Evolutionary conservation across 1,139 yeast genomes (phyloP), one percentile per base, ranked within the genome.

Genomic region (Saccharomyces uvarum): DNA sequence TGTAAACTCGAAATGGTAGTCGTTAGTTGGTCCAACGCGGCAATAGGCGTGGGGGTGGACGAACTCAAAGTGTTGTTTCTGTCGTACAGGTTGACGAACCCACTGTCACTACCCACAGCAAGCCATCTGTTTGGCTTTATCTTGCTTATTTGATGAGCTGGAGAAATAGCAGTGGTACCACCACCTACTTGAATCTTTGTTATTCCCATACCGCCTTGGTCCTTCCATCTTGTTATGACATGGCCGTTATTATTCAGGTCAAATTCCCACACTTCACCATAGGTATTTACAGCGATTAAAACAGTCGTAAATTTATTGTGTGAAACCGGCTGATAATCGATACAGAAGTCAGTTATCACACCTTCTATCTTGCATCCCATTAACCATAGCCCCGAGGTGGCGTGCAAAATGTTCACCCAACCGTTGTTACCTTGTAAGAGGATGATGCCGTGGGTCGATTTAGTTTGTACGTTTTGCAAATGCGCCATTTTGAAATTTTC

Each of bases 231-330:
- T 54, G 78, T 76, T 2, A 79, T 59, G 26, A 88, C 77, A 57
- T 78, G 75, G 29, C 79, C 74, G 14, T 67, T 70, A 16, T 71
- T 67, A 2, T 71, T 72, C 54, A 86, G 70, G 58, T 80, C 81
- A 74, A 88, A 95, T 63, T 90, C 97, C 95, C 96, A 91, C 2
- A 93, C 80, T 59, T 89, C 95, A 47, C 98, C 98, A n/a, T 81
- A 79, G 0, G 84, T 77, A 66, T 87, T 91, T 21, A 84, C 81
- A 27, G 88, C 83, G 14, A 87, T 71, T 26, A 88, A 68, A 19
- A 77, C 68, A 0, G 77, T 70, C 56, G 61, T 62, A 48, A 69
- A 67, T 28, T 52, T 59, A 31, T 52, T 53, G 13, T 59, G 59
- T 6, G 66, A 50, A 8, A 48, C 4, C n/a, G 70, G 64, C 51